Evolutionary conservation across 768 basidiomycete genomes (phyloP), one percentile per base, ranked within the genome.

Genomic region (Lentinus brumalis): DNA sequence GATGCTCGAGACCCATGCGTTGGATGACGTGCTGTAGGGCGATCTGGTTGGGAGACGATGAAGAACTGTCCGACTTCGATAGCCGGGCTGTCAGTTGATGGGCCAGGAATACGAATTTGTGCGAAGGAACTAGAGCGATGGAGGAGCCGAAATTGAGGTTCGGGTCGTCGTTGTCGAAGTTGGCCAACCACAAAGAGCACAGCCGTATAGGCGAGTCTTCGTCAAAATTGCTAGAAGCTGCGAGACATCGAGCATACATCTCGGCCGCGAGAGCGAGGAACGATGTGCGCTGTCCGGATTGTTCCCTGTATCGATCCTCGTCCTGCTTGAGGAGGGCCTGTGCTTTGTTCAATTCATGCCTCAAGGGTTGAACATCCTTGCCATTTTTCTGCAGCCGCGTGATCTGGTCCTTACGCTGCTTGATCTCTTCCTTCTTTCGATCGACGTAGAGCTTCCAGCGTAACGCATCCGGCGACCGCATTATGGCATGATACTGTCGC

Each of bases 61-160:
- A 67, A 30, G 71, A 56, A 9, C 71, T 63, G 5, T 57, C 40
- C 4, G 78, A 59, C 46, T 76, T 83, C 12, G 88, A 83, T 32
- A 98, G 80, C 8, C 96, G 85, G n/a, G 96, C 95, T 0, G 94
- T 87, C 5, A 99, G 84, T 74, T 99, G 97, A 74, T 96, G 94
- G 10, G 93, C 87, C 56, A 98, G 81, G 73, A 94, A 93, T 46
- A 96, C 82, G 69, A 98, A 90, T 73, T 98, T 98, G 61, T 85
- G 81, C 0, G 95, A 92, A 0, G 95, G 91, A 41, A 96, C 82
- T 2, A 81, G 78, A 50, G 74, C 73, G 9, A 94, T 71, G 2
- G 86, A 82, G 1, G 64, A 45, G 40, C 76, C 66, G 71, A 88
- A 59, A 2, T 63, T 51, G 75, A 63, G 52, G 70, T 57, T 75